phyloP scores from a whole-genome alignment of 176 grass and related monocot genomes.

The Juncus effusus region DNA sequence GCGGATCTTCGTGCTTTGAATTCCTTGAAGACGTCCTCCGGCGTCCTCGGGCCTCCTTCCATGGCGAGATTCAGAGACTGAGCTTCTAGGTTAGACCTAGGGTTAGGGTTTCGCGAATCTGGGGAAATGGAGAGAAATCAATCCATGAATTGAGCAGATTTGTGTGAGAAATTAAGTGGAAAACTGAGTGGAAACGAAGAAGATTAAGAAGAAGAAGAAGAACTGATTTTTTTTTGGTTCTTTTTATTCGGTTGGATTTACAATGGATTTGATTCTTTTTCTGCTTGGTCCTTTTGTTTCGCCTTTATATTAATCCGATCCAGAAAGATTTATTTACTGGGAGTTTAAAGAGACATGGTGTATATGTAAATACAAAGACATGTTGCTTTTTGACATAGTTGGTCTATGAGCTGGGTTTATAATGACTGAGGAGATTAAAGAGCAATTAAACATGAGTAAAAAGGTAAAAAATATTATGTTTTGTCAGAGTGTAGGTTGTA shows the following conservation, averaged over 20 bases:
- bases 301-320: background rate
- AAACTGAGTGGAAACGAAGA: background rate
- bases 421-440: too few species aligned
- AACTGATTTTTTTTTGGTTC: background rate
- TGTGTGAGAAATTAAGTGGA: background rate
- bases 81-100: background rate
- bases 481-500: too few species aligned
- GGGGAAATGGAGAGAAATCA: background rate
- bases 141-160: background rate
- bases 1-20: constrained; percentile 65
- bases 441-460: too few species aligned
- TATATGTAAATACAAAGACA: too few species aligned
- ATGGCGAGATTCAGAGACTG: constrained; percentile 29
- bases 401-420: too few species aligned
- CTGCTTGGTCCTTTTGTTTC: background rate
- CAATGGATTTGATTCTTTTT: background rate
- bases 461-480: too few species aligned
- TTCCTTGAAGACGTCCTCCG: constrained; percentile 72
- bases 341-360: too few species aligned
- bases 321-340: too few species aligned
- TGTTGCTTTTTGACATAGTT: too few species aligned
- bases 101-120: background rate
- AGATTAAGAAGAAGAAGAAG: background rate
- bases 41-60: constrained; percentile 36
- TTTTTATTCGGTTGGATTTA: background rate